A percentile compares a stretch with the other conserved stretches of the same genome.
These are phyloP conservation scores for Dacryopinax primogenitus DNA, from an alignment of 768 basidiomycete species.

Conservation along the genomic window DNA sequence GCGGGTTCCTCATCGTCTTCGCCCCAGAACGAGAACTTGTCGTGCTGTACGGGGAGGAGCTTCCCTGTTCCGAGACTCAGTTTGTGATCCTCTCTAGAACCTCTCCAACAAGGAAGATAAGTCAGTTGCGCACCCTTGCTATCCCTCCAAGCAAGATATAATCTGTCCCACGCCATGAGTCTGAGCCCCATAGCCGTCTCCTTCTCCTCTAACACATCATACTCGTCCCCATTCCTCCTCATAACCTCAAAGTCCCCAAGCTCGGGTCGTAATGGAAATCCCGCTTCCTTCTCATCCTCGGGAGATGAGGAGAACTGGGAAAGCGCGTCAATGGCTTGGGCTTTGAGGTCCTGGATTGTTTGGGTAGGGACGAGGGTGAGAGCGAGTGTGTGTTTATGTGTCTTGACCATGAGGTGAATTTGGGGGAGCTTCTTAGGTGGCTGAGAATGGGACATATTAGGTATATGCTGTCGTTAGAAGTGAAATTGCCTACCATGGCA, in stretches of 20 bases:
- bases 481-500: background rate
- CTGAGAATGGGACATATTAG: background rate
- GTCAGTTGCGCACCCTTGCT: slow-evolving; percentile 43
- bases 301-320: slow-evolving; percentile 27
- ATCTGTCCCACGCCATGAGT: slow-evolving; percentile 49
- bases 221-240: slow-evolving; percentile 42
- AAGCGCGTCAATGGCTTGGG: slow-evolving; percentile 50
- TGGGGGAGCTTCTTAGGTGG: slow-evolving; percentile 33
- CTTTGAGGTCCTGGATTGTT: slow-evolving; percentile 47
- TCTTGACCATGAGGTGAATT: slow-evolving; percentile 59
- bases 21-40: slow-evolving; percentile 44
- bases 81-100: background rate
- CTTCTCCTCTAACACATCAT: slow-evolving; percentile 40
- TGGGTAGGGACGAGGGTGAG: slow-evolving; percentile 43
- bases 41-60: slow-evolving; percentile 46
- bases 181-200: slow-evolving; percentile 35
- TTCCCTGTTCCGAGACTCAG: slow-evolving; percentile 35
- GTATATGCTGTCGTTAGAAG: background rate
- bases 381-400: slow-evolving; percentile 56
- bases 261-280: slow-evolving; percentile 27
- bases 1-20: slow-evolving; percentile 42
- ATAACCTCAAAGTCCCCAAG: slow-evolving; percentile 52
- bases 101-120: background rate
- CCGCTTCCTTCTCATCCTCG: slow-evolving; percentile 23
- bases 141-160: slow-evolving; percentile 58